These are phyloP conservation scores for Fusarium nygamai DNA, from an alignment of 2,329 filamentous ascomycete genomes.

Conservation along the genomic window DNA sequence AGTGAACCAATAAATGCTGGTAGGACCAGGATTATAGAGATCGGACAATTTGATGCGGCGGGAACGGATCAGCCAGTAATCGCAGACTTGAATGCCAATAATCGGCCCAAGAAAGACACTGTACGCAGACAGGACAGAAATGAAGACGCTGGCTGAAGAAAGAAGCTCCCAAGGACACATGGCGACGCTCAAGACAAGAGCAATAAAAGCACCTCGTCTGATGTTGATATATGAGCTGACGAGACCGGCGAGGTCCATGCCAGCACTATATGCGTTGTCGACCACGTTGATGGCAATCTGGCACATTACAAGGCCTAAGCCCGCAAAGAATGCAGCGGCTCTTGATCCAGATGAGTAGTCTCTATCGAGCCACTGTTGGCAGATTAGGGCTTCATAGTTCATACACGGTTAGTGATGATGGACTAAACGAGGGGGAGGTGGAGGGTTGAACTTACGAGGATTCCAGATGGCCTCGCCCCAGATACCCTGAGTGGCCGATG, in stretches of 20 bases:
- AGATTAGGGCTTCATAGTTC: neutral
- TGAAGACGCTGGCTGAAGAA: neutral
- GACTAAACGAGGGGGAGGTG: rapidly evolving
- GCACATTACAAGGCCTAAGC: neutral
- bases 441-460: neutral
- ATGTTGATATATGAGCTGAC: neutral
- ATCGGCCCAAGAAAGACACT: neutral
- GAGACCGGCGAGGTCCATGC: neutral
- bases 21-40: neutral
- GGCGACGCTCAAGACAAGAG: neutral
- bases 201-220: neutral
- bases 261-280: neutral
- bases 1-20: neutral
- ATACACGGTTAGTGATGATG: neutral
- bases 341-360: neutral
- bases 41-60: neutral
- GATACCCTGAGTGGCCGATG: neutral
- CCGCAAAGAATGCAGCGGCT: neutral
- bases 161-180: neutral
- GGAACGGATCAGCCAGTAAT: neutral
- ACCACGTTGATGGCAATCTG: neutral
- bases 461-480: neutral
- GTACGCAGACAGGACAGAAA: neutral
- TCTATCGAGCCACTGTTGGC: neutral
- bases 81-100: neutral